phyloP scores from a whole-genome alignment of 2,329 filamentous ascomycete genomes.

The Plectosphaerella sp. region DNA sequence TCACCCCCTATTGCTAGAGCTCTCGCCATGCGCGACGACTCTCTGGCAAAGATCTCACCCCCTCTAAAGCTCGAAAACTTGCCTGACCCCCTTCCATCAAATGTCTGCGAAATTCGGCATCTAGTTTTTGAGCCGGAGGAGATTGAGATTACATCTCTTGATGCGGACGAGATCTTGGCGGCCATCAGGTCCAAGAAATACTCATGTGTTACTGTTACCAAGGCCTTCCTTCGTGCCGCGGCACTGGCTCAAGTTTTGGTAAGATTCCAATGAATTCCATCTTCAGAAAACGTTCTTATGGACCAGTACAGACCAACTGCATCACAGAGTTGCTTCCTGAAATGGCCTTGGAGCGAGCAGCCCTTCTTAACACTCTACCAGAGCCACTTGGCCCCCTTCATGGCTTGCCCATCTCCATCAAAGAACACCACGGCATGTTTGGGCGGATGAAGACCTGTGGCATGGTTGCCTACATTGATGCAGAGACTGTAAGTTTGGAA shows the following conservation, averaged over 20 bases:
- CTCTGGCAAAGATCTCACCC: not conserved
- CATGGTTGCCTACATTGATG: constrained; percentile 13
- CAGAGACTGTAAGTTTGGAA: constrained; percentile 1
- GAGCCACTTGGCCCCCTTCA: constrained; percentile 26
- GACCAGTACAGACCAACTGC: constrained; percentile 22
- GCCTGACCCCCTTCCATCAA: not conserved
- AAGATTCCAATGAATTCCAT: not conserved
- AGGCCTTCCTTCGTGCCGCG: not conserved
- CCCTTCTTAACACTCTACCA: constrained; percentile 24
- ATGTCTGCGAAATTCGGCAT: not conserved
- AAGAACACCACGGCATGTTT: constrained; percentile 30
- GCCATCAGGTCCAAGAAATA: not conserved
- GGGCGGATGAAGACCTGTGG: constrained; percentile 20
- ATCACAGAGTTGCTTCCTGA: constrained; percentile 28
- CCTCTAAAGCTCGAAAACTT: not conserved
- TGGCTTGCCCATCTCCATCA: constrained; percentile 28
- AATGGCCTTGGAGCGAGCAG: constrained; percentile 25
- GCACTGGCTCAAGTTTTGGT: not conserved
- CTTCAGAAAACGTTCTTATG: not conserved
- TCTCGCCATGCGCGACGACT: not conserved
- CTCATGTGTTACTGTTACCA: not conserved
- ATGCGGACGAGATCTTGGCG: not conserved
- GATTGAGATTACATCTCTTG: not conserved
- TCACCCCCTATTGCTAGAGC: not conserved
- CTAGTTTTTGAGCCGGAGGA: not conserved